Evolutionary conservation across 306 rosid species (phyloP), one percentile per base, ranked within the genome.

Genomic region (Lathyrus oleraceus): DNA sequence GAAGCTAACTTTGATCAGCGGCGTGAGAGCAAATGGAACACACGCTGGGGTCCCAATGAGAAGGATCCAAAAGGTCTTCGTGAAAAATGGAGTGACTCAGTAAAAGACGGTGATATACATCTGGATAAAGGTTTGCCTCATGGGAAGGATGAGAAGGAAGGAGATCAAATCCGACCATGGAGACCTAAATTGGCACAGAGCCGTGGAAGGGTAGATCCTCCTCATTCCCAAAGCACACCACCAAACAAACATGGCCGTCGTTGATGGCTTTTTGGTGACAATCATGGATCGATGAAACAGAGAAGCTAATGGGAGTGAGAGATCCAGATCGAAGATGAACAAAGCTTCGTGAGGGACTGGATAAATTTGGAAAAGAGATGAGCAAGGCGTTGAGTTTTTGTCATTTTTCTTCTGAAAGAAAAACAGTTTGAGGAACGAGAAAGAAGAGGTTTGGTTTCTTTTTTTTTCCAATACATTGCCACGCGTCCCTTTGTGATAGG

Each of bases 21-120:
- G 38, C 96, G 99, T 38, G 99, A 95, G 82, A 91, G 88, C 85
- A 95, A 95, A 78, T 95, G 99, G 99, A 95, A 91, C 83, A 80
- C 97, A 0, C 97, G 99, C 14, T 95, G 99, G 99, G 99, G 99
- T 21, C 99, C 97, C 52, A 92, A 86, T 83, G 89, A 85, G 45
- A 95, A 87, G 84, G 97, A 91, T 59, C 66, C 78, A 11, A 96
- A 95, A 78, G 80, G 92, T 72, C 28, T 71, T 63, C 87, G 65
- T 54, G 98, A 94, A 82, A 95, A 89, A 83, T 81, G 88, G 92
- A 69, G 72, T 8, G 95, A 85, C 67, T 79, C 90, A 44, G 83
- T 83, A 17, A 90, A 78, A 79, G 94, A 90, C 72, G 89, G 85
- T 71, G 90, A 85, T 67, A 20, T 67, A 61, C 91, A 80, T 62